Percentiles rank a stretch among this genome's conserved stretches.
Conservation (phyloP, 148 eudicot species). For the Arctostaphylos glauca region DNA sequence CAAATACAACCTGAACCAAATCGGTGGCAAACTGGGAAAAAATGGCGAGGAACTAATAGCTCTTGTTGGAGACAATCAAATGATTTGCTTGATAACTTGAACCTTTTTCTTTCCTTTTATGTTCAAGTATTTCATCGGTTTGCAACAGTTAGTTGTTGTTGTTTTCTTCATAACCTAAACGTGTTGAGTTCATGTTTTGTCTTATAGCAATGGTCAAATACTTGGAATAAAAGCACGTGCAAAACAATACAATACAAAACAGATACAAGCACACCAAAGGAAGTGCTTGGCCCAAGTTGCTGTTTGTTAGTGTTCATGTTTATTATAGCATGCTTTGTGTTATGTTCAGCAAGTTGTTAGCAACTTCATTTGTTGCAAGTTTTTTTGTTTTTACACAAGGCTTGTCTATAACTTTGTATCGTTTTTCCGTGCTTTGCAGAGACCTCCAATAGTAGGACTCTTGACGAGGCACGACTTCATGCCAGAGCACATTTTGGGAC, state of each 20-base stretch:
- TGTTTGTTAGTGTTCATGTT: background rate
- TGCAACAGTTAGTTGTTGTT: background rate
- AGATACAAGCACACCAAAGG: background rate
- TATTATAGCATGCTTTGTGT: background rate
- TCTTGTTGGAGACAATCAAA: background rate
- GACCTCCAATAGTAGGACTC: slow-evolving; percentile 62
- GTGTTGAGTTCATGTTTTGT: background rate
- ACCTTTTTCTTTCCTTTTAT: background rate
- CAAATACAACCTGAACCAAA: background rate
- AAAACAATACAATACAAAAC: background rate
- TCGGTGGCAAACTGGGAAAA: background rate
- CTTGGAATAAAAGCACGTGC: too few species aligned
- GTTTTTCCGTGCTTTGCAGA: slow-evolving; percentile 35
- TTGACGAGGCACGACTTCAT: slow-evolving; percentile 74
- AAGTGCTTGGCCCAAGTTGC: background rate
- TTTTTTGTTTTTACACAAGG: background rate
- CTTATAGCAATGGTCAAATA: background rate
- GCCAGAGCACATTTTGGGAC: slow-evolving; percentile 63
- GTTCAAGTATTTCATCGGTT: background rate
- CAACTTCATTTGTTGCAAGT: background rate
- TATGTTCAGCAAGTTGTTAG: background rate
- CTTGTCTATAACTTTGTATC: background rate
- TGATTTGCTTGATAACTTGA: background rate
- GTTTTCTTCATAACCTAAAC: background rate
- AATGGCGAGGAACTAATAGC: background rate